Conservation (phyloP, 2,329 filamentous ascomycete genomes). For the Proliferodiscus dingleyae region DNA sequence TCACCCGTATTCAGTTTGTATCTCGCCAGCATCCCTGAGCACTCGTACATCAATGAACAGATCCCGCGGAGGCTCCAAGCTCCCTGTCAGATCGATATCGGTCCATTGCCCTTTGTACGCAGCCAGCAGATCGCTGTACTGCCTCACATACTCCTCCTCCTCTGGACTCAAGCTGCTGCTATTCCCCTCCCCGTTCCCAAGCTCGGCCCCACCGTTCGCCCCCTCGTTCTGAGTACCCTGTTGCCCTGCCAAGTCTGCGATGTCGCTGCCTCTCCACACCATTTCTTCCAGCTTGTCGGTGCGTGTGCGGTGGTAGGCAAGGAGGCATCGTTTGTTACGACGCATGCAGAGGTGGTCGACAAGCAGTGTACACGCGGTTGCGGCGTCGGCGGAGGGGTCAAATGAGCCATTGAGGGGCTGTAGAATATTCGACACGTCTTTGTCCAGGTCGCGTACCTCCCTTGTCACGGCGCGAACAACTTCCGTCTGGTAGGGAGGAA, state of each 20-base stretch:
- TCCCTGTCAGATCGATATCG: constrained; percentile 91
- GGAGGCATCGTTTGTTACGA: constrained; percentile 88
- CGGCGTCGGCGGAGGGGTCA: constrained; percentile 79
- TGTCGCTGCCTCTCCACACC: constrained; percentile 84
- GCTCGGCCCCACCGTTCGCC: constrained; percentile 28
- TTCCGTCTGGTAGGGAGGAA: constrained; percentile 90
- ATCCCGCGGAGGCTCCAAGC: constrained; percentile 88
- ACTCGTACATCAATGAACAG: constrained; percentile 96
- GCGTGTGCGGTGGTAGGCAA: constrained; percentile 88
- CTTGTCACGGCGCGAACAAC: constrained; percentile 80
- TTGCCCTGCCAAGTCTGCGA: constrained; percentile 64
- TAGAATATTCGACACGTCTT: constrained; percentile 73
- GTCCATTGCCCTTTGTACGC: constrained; percentile 98
- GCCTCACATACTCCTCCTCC: constrained; percentile 91
- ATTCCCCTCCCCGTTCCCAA: constrained; percentile 43
- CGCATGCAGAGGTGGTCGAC: constrained; percentile 95
- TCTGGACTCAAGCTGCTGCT: constrained; percentile 85
- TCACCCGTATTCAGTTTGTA: constrained; percentile 98
- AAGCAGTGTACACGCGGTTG: constrained; percentile 79
- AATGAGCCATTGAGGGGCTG: constrained; percentile 81
- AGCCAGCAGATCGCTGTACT: constrained; percentile 88
- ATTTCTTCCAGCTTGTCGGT: constrained; percentile 90
- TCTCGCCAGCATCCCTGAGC: constrained; percentile 93
- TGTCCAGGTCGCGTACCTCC: constrained; percentile 90
- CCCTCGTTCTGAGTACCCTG: constrained; percentile 35